Evolutionary conservation across 2,329 filamentous ascomycete genomes (phyloP).

Genomic region (Hypoxylon sp.): DNA sequence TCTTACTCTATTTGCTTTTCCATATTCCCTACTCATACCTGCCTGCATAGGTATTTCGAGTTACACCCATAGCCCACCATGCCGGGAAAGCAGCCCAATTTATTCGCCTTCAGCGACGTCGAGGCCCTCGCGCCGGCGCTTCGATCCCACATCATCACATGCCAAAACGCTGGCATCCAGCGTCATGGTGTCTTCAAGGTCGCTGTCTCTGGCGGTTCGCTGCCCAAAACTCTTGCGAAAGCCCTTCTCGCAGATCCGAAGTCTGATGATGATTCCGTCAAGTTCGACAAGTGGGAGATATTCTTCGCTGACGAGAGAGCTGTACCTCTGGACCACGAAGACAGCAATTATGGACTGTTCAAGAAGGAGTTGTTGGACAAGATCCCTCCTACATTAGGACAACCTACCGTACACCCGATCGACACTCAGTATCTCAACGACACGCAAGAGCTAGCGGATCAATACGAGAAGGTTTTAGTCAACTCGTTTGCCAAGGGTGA

Average conservation of each 20-base stretch:
- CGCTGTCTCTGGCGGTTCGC: slow-evolving; percentile 92
- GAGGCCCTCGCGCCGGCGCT: slow-evolving; percentile 81
- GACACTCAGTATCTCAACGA: slow-evolving; percentile 77
- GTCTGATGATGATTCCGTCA: slow-evolving; percentile 72
- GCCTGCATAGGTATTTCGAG: slow-evolving; percentile 9
- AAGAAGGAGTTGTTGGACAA: slow-evolving; percentile 91
- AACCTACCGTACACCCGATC: slow-evolving; percentile 84
- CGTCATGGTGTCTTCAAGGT: slow-evolving; percentile 91
- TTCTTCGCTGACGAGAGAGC: slow-evolving; percentile 99
- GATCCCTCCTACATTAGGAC: slow-evolving; percentile 76
- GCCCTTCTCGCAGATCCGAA: slow-evolving; percentile 76
- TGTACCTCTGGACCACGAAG: slow-evolving; percentile 89
- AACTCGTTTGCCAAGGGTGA: slow-evolving; percentile 90
- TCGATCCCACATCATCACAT: slow-evolving; percentile 84
- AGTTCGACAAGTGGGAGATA: slow-evolving; percentile 94
- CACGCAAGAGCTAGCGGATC: slow-evolving; percentile 90
- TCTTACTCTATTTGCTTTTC: slow-evolving; percentile 7
- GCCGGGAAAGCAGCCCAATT: slow-evolving; percentile 72
- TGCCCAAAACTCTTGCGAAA: slow-evolving; percentile 88
- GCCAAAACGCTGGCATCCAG: slow-evolving; percentile 82
- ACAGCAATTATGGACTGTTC: slow-evolving; percentile 93
- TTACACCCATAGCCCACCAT: slow-evolving; percentile 56
- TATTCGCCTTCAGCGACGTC: slow-evolving; percentile 83
- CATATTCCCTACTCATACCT: slow-evolving; percentile 16
- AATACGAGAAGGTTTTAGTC: slow-evolving; percentile 92